Evolutionary conservation across 1,284 basidiomycete species (phyloP).

Genomic region (Ceratobasidium sp.): DNA sequence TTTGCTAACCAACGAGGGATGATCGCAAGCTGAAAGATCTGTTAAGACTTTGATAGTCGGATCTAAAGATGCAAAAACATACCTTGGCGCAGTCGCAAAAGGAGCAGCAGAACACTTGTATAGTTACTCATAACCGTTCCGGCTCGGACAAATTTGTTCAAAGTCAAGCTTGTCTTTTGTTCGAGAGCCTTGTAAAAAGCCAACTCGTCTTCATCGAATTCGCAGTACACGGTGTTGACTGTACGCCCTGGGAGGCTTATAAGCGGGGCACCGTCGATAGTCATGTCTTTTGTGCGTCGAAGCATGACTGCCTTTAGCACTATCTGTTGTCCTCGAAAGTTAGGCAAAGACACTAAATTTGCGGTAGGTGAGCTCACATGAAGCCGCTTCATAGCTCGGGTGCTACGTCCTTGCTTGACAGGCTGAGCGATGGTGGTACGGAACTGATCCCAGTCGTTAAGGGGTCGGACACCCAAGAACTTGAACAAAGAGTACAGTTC

Average conservation of each 20-base stretch:
- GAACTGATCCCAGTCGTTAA: slow-evolving; percentile 84
- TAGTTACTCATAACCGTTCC: slow-evolving; percentile 72
- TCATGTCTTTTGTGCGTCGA: slow-evolving; percentile 85
- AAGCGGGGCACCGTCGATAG: slow-evolving; percentile 86
- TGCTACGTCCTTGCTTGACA: slow-evolving; percentile 75
- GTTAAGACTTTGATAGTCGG: background rate
- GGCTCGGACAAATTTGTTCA: slow-evolving; percentile 72
- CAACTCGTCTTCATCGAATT: slow-evolving; percentile 77
- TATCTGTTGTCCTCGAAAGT: slow-evolving; percentile 60
- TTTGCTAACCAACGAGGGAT: slow-evolving; percentile 82
- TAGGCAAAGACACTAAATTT: background rate
- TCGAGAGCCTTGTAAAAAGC: slow-evolving; percentile 86
- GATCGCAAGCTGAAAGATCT: slow-evolving; percentile 79
- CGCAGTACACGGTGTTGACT: slow-evolving; percentile 78
- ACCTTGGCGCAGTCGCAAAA: slow-evolving; percentile 92
- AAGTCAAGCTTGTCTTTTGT: slow-evolving; percentile 73
- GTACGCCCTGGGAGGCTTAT: slow-evolving; percentile 82
- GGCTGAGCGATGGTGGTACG: slow-evolving; percentile 82
- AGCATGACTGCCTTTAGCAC: slow-evolving; percentile 92
- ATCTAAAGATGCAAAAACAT: slow-evolving; percentile 48
- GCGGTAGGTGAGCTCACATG: slow-evolving; percentile 62
- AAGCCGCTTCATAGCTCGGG: slow-evolving; percentile 82
- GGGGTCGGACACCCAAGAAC: slow-evolving; percentile 86
- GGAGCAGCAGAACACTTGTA: slow-evolving; percentile 84
- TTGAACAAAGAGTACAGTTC: slow-evolving; percentile 92